phyloP scores from a whole-genome alignment of 208 protist species.

The Trypanosoma grayi region DNA sequence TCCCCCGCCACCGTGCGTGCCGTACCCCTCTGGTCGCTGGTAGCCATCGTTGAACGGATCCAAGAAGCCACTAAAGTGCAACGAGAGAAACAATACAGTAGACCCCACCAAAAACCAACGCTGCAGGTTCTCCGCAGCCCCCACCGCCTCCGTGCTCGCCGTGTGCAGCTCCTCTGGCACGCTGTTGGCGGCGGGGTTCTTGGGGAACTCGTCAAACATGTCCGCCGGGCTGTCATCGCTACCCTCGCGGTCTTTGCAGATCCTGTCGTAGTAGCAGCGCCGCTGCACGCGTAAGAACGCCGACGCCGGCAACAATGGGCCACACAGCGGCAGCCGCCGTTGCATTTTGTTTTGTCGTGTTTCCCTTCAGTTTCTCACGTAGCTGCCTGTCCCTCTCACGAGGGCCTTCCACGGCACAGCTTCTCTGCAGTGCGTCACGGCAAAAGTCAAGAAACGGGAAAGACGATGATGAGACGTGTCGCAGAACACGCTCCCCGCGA shows the following conservation, averaged over 20 bases:
- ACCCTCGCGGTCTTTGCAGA: conserved; percentile 44
- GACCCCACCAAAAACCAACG: conserved; percentile 26
- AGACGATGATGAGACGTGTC: too few relatives aligned
- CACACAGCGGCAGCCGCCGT: background rate
- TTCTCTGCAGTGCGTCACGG: too few relatives aligned
- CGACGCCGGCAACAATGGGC: background rate
- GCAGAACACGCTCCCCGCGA: too few relatives aligned
- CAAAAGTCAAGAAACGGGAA: too few relatives aligned
- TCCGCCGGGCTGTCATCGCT: conserved; percentile 44
- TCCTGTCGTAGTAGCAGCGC: conserved; percentile 66
- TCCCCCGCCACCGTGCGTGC: background rate
- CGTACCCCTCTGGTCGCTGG: conserved; percentile 42
- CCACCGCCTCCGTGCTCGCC: conserved; percentile 35
- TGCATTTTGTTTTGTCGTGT: conserved; percentile 6
- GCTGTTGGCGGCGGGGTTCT: conserved; percentile 32
- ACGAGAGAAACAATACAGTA: conserved; percentile 10
- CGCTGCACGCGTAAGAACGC: background rate
- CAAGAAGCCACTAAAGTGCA: conserved; percentile 23
- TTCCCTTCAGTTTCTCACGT: background rate
- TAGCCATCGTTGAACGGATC: conserved; percentile 47
- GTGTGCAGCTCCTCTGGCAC: conserved; percentile 57
- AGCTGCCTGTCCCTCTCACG: background rate
- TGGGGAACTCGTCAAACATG: conserved; percentile 69
- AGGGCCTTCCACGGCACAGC: too few relatives aligned
- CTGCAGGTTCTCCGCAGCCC: conserved; percentile 41